These are phyloP conservation scores for Botryotinia globosa DNA, from an alignment of 2,329 filamentous ascomycete genomes.

Conservation along the genomic window DNA sequence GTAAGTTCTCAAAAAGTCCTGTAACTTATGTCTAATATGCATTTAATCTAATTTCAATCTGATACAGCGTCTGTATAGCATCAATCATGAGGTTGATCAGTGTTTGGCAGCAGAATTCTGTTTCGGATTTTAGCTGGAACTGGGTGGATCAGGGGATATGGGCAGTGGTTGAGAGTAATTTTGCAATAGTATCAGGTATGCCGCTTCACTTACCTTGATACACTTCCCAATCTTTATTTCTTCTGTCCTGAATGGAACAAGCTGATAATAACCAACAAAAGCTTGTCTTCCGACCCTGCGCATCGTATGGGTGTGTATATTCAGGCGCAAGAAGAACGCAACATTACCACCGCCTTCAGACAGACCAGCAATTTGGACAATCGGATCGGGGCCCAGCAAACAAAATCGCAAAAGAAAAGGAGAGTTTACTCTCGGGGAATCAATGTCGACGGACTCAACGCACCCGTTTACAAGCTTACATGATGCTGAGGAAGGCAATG, in stretches of 20 bases:
- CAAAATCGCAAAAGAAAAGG: neutral
- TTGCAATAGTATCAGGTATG: neutral
- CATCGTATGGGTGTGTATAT: neutral
- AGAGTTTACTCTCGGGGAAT: neutral
- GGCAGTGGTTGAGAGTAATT: neutral
- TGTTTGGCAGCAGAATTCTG: neutral
- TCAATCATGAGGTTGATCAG: neutral
- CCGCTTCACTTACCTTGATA: neutral
- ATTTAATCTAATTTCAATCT: neutral
- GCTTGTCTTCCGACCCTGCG: neutral
- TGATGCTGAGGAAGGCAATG: neutral
- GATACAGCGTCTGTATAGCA: neutral
- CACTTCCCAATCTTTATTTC: neutral
- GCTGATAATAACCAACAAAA: neutral
- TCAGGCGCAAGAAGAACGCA: neutral
- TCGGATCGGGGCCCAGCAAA: neutral
- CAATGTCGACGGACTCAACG: neutral
- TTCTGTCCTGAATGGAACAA: neutral
- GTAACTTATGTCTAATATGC: neutral
- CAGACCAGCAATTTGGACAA: neutral
- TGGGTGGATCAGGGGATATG: neutral
- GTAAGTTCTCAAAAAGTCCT: neutral
- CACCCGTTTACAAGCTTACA: neutral
- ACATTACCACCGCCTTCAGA: neutral
- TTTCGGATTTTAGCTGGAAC: neutral